These are phyloP conservation scores for Fusarium anguioides DNA, from an alignment of 2,329 filamentous ascomycete species.

Conservation along the genomic window DNA sequence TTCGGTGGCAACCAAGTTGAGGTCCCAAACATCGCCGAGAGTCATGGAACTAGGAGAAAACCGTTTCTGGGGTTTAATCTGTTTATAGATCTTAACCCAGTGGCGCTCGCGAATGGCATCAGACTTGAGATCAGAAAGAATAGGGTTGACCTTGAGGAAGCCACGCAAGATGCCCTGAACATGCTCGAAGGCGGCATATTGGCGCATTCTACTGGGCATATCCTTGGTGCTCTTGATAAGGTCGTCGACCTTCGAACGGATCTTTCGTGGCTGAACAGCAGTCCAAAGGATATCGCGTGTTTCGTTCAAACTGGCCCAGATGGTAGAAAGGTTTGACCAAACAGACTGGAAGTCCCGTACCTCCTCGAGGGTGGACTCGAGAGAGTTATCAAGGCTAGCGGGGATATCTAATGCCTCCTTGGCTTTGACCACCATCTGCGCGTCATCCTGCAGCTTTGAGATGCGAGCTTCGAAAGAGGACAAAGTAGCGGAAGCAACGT, in stretches of 20 bases:
- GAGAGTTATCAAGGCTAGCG: slow-evolving; percentile 79
- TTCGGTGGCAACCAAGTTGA: slow-evolving; percentile 90
- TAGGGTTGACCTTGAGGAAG: slow-evolving; percentile 88
- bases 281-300: slow-evolving; percentile 94
- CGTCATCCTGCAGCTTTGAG: slow-evolving; percentile 85
- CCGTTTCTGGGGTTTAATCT: slow-evolving; percentile 88
- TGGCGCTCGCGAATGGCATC: slow-evolving; percentile 96
- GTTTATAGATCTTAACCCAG: slow-evolving; percentile 98
- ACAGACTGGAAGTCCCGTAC: slow-evolving; percentile 99
- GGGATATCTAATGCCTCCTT: slow-evolving; percentile 96
- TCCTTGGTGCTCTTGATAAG: slow-evolving; percentile 98
- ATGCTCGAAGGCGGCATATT: slow-evolving; percentile 99
- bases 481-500: slow-evolving; percentile 85
- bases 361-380: slow-evolving; percentile 90
- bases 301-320: slow-evolving; percentile 96
- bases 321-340: slow-evolving; percentile 93
- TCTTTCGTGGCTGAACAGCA: slow-evolving; percentile 92
- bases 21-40: slow-evolving; percentile 98
- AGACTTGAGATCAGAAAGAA: slow-evolving; percentile 91
- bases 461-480: slow-evolving; percentile 86
- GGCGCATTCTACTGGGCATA: slow-evolving; percentile 98
- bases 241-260: slow-evolving; percentile 87
- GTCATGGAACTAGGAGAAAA: slow-evolving; percentile 96
- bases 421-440: slow-evolving; percentile 92
- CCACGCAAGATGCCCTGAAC: slow-evolving; percentile 91